Evolutionary conservation across 306 rosid species (phyloP), one percentile per base, ranked within the genome.

Genomic region (Vigna mungo): DNA sequence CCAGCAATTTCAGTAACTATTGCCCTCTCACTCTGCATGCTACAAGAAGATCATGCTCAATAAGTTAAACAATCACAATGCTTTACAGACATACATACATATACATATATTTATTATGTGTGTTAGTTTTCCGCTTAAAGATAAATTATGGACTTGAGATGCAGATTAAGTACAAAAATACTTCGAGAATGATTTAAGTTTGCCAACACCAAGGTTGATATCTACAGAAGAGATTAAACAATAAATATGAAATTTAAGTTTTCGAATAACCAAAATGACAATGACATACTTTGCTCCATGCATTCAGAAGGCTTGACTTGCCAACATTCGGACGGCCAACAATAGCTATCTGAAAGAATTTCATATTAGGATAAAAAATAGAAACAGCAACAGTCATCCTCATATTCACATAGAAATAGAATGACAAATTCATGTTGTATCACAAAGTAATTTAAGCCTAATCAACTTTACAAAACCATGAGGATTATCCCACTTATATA

Each of bases 1-100:
- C 98, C 98, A 83, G 98, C 97, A 88, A 95, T 80, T 85, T 92
- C 93, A 58, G 98, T 95, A 84, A 95, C 98, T 84, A 95, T 95
- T 41, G 98, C 98, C 82, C 97, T 95, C 83, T 95, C 97, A 87
- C 97, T 92, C 98, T 95, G 98, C 90, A 87, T 86, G 88, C 98
- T 92, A 95, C 88, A 82, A 80, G 85, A 82, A 84, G 32, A 71
- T 32, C 78, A 59, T 68, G 87, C 77, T 88, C 85, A 90, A 82
- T 81, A 90, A 80, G 89, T 78, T 82, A 61, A 51, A 53, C 47
- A 78, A 60, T 60, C 79, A 69, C 12, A 21, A 60, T 25, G 20
- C 63, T 36, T 23, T 67, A 34, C 37, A 34, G 1, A 34, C 37
- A 34, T 34, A 34, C 37, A 34, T 34, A 34, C 37, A 5, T 34